Conservation (phyloP, 441 rosid genomes). For the Aquilaria agallochum region DNA sequence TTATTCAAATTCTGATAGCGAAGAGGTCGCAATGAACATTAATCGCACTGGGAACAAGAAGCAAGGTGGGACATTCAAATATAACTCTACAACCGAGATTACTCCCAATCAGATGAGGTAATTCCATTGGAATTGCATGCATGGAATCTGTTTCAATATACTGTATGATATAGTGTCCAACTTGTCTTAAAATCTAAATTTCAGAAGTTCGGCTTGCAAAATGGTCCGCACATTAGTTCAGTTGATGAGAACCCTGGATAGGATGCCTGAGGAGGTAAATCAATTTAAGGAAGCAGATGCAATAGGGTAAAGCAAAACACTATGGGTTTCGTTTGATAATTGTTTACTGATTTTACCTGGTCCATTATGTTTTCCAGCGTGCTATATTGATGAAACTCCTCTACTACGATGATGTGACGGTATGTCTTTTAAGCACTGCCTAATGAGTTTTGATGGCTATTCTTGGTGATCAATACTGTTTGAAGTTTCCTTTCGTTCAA, state of each 20-base stretch:
- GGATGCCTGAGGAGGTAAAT: slow-evolving; percentile 89
- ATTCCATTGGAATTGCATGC: slow-evolving; percentile 4
- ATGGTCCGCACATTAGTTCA: slow-evolving; percentile 94
- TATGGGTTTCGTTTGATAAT: background rate
- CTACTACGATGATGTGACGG: slow-evolving; percentile 95
- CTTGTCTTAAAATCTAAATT: slow-evolving; percentile 7
- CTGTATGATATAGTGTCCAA: background rate
- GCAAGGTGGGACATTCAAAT: slow-evolving; percentile 67
- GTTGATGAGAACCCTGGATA: slow-evolving; percentile 95
- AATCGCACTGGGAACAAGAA: slow-evolving; percentile 78
- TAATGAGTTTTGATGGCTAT: background rate
- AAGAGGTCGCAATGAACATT: slow-evolving; percentile 84
- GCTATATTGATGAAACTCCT: slow-evolving; percentile 92
- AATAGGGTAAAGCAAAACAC: too few relatives aligned
- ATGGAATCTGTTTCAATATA: background rate
- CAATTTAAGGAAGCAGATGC: slow-evolving; percentile 1
- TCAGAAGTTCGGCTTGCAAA: slow-evolving; percentile 96
- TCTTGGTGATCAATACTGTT: slow-evolving; percentile 2
- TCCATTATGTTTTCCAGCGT: slow-evolving; percentile 53
- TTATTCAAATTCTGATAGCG: slow-evolving; percentile 72
- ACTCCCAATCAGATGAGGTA: slow-evolving; percentile 96
- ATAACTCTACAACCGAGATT: slow-evolving; percentile 64
- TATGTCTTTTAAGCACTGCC: slow-evolving; percentile 31
- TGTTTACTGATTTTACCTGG: slow-evolving; percentile 11
- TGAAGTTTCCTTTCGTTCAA: background rate